A percentile compares a stretch with the other conserved stretches of the same genome.
Evolutionary conservation across 192 early-diverging fungal species (phyloP).

Genomic region (Mortierella alpina): DNA sequence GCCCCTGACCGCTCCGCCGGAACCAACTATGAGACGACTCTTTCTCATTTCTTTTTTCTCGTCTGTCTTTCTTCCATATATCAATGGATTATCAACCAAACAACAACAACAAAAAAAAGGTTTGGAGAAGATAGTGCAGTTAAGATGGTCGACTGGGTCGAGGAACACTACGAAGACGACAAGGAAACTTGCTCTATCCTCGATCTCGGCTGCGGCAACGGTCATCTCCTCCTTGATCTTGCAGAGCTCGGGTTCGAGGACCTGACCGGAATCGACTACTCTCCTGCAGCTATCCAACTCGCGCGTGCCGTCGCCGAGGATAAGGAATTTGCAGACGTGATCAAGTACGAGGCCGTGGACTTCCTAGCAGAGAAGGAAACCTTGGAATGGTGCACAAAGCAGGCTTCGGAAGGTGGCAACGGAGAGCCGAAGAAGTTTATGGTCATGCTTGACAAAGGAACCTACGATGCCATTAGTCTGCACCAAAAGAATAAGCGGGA

Average conservation of each 20-base stretch:
- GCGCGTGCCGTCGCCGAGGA: slow-evolving; percentile 71
- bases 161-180: slow-evolving; percentile 40
- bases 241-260: slow-evolving; percentile 75
- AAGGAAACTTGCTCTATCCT: slow-evolving; percentile 63
- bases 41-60: background rate
- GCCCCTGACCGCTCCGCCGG: background rate
- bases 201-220: slow-evolving; percentile 95
- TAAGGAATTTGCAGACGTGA: slow-evolving; percentile 47
- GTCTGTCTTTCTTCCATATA: background rate
- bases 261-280: slow-evolving; percentile 90
- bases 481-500: slow-evolving; percentile 47
- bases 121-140: slow-evolving; percentile 87
- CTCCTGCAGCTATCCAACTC: slow-evolving; percentile 77
- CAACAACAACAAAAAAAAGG: slow-evolving; percentile 46
- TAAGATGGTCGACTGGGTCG: slow-evolving; percentile 92
- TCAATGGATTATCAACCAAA: background rate
- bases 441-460: slow-evolving; percentile 91
- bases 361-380: slow-evolving; percentile 66
- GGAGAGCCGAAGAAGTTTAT: slow-evolving; percentile 55
- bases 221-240: slow-evolving; percentile 85
- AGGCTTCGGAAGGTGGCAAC: background rate
- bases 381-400: slow-evolving; percentile 38
- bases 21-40: background rate
- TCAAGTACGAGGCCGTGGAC: slow-evolving; percentile 68
- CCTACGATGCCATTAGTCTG: slow-evolving; percentile 92